Conservation (phyloP, 805 yeast species). For the Wickerhamiella hasegawae region DNA sequence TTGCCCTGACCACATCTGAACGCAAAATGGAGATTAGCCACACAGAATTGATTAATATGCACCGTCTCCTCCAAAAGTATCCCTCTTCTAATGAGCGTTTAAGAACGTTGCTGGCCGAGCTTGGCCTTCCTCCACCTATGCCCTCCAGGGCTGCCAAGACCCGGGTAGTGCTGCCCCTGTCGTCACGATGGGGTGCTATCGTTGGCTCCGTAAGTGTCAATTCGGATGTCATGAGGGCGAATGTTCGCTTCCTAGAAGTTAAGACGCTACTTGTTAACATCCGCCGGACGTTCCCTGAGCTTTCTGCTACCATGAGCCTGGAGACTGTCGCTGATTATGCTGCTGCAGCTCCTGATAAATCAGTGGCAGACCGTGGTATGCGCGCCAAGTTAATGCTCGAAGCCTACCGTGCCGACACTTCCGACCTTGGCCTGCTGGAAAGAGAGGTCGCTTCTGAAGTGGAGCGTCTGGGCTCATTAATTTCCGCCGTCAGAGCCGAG, state of each 20-base stretch:
- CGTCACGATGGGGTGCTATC: slow-evolving; percentile 21
- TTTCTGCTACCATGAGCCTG: slow-evolving; percentile 9
- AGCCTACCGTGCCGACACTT: slow-evolving; percentile 12
- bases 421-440: slow-evolving; percentile 17
- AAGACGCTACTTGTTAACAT: slow-evolving; percentile 23
- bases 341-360: slow-evolving; percentile 16
- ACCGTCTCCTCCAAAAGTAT: slow-evolving; percentile 22
- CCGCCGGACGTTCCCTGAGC: slow-evolving; percentile 21
- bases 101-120: slow-evolving; percentile 15
- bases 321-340: slow-evolving; percentile 20
- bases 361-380: slow-evolving; percentile 20
- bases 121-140: slow-evolving; percentile 19
- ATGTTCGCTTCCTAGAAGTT: slow-evolving; percentile 22
- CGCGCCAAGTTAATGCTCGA: slow-evolving; percentile 20
- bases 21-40: slow-evolving; percentile 20
- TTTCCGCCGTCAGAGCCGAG: slow-evolving; percentile 19
- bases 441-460: slow-evolving; percentile 23
- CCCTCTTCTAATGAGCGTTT: slow-evolving; percentile 4
- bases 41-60: slow-evolving; percentile 23
- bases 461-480: slow-evolving; percentile 20
- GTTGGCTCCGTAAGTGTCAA: slow-evolving; percentile 16
- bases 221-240: slow-evolving; percentile 17
- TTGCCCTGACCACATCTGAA: slow-evolving; percentile 23
- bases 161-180: slow-evolving; percentile 19
- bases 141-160: slow-evolving; percentile 18